Base-by-base conservation (phyloP, 306 rosid genomes). In the Cicer judaicum region DNA sequence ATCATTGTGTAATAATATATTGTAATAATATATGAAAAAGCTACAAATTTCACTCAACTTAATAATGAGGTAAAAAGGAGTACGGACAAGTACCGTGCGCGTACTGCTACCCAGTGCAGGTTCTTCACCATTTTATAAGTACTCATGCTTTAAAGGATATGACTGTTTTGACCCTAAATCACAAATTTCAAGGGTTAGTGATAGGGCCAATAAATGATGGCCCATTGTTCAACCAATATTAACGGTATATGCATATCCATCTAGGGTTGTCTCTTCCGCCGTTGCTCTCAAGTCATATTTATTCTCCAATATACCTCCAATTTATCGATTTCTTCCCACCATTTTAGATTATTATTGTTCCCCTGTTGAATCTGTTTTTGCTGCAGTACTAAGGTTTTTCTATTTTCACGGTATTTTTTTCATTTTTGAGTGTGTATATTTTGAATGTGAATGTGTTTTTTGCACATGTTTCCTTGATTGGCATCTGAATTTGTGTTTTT, bases 241-340 rank as follows among this genome's bases (percentile, higher is more conserved):
- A 59, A 6, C 8, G 10, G 5, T 7, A 24, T 66, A 19, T 4
- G 43, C 13, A 34, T 7, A 21, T 63, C 53, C 19, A 38, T 63
- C 70, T 84, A 80, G 85, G 85, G 87, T 77, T 84, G 77, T 63
- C 68, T 41, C 72, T 80, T 70, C 64, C 46, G 34, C 78, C 82
- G 70, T 76, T 76, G 75, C 71, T 68, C 67, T 16, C 36, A 53
- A 1, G 8, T 78, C 73, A 7, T 14, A 62, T 21, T 14, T 9
- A 55, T 53, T 63, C 60, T 8, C 8, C 66, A 41, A 24, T 67
- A 36, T 7, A 0, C 29, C 56, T 52, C 55, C 57, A 39, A 70
- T 84, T 62, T 70, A 53, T 21, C 6, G 5, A 12, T 76, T 73
- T 34, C 64, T 10, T 2, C 11, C 40, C 10, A 14, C 41, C 6